Base-by-base conservation (phyloP, 495 filamentous ascomycete genomes). In the Penicillium alfredii region DNA sequence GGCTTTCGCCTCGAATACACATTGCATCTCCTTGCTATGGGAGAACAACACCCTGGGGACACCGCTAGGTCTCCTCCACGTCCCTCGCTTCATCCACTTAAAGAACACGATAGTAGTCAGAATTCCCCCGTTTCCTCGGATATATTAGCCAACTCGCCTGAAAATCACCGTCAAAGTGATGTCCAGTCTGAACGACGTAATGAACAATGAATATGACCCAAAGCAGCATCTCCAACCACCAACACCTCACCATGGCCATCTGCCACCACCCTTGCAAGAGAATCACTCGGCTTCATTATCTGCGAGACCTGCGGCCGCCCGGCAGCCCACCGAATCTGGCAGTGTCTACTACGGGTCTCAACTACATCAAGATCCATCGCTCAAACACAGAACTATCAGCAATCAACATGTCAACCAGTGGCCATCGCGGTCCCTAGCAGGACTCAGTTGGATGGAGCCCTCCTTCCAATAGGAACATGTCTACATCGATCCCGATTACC, bases 401-500 rank as follows among this genome's bases (percentile, higher is more conserved):
- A 31, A 36, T 15, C 33, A 46, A 13, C 20, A 19, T 2, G 16
- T 38, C 20, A 42, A 13, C 9, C 35, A 14, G 13, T 21, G 17
- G 30, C 39, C 45, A 13, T 27, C 45, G 1, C 33, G 43, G 11
- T 35, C 45, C 1, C 8, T 48, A 10, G 45, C 45, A 6, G 45
- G 45, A 16, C 24, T n/a, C 13, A 30, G 21, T 8, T 6, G 4
- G 12, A 27, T 36, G 30, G n/a, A 29, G 4, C 18, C 14, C 24
- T 11, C 14, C 22, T 10, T 10, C 13, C 29, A 18, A 17, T 39
- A 33, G 25, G 38, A 29, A 4, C 24, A 34, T 13, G 39, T 47
- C 27, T 56, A 52, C 14, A 12, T 56, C 14, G 31, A 46, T n/a
- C 47, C 49, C 0, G 43, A 55, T 2, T 59, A 59, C n/a, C 30